Conservation (phyloP, 805 yeast genomes). For the Saccharomycopsis vini region DNA sequence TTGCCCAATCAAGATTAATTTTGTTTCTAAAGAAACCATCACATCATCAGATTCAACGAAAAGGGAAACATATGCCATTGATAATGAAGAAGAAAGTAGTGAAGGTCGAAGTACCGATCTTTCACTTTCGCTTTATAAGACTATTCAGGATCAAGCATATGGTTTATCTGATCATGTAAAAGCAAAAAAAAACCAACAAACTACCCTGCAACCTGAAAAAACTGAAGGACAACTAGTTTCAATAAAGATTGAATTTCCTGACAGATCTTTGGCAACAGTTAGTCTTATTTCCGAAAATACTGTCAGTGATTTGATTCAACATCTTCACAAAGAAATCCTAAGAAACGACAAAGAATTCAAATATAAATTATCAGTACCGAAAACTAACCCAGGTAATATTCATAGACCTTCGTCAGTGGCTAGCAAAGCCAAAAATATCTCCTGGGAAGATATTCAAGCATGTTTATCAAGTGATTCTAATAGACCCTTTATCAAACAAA, state of each 20-base stretch:
- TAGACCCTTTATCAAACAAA: conserved; percentile 19
- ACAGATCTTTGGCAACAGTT: conserved; percentile 25
- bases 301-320: conserved; percentile 23
- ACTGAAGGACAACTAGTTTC: too few species aligned
- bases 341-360: conserved; percentile 11
- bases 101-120: too few species aligned
- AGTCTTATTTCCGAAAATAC: conserved; percentile 22
- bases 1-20: too few species aligned
- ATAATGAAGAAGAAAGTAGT: too few species aligned
- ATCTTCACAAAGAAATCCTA: conserved; percentile 22
- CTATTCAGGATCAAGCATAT: too few species aligned
- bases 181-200: too few species aligned
- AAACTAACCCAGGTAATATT: conserved; percentile 3
- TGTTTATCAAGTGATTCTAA: conserved; percentile 12
- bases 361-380: conserved; percentile 16
- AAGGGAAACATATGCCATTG: too few species aligned
- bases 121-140: too few species aligned
- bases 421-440: conserved; percentile 19
- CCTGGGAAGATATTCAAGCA: conserved; percentile 23
- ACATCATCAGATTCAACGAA: too few species aligned
- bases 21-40: too few species aligned
- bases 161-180: too few species aligned
- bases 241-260: conserved; percentile 29
- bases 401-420: conserved; percentile 7
- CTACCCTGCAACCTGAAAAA: too few species aligned